Base-by-base conservation (phyloP, 2,329 filamentous ascomycete genomes). In the Cytospora chrysosperma region DNA sequence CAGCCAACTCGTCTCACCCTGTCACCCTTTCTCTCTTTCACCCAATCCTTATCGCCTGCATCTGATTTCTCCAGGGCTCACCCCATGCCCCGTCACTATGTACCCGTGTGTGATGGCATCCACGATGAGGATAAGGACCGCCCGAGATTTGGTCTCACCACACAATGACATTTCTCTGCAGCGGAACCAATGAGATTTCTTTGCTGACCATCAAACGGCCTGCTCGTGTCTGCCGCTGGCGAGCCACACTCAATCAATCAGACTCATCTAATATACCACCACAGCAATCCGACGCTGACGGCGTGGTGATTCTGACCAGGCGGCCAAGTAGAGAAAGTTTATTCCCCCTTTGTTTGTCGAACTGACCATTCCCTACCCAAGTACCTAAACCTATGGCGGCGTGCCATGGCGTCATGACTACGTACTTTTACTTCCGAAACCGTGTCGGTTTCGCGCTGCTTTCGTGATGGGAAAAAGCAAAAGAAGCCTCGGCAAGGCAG, bases 51-150 rank as follows among this genome's bases (percentile, higher is more conserved):
- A 53, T 62, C 59, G 49, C 51, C 27, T 51, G 54, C 57, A 58
- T 61, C 50, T 65, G 61, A 62, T 61, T 58, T 53, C 62, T n/a
- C n/a, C n/a, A n/a, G n/a, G n/a, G n/a, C n/a, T 62, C 56, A 53
- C 43, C 52, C 28, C 50, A 27, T 32, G 26, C 53, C 32, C 56
- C 34, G 49, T 32, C 50, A 40, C 21, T 58, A 54, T 55, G 43
- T 24, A 15, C 24, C 10, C 43, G 43, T 47, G 43, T 13, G 17
- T 37, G 34, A 37, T 37, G 34, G 34, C 34, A 37, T 15, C 34
- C 34, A 37, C 17, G 34, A 13, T 37, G 13, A 40, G 19, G 37
- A 40, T 40, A 17, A 64, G 61, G 51, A 53, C 17, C 59, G 51
- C 49, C 63, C 62, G 62, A 59, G 40, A 43, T 34, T 59, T 34